A percentile compares a stretch with the other conserved stretches of the same genome.
Conservation (phyloP, 1,284 basidiomycete species). For the Agroathelia rolfsii region DNA sequence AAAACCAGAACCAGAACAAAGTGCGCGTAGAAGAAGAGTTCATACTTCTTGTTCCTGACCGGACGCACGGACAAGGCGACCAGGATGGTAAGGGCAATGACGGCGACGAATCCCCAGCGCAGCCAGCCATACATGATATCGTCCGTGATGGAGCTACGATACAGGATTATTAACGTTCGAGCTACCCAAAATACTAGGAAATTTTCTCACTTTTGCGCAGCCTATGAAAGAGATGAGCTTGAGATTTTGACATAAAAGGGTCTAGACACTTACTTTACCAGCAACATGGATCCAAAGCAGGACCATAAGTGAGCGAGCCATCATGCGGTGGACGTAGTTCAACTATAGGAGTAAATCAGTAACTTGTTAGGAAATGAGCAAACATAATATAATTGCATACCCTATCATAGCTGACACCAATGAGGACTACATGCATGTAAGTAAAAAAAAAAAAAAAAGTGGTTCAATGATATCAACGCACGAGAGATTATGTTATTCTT, state of each 20-base stretch:
- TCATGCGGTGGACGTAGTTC: constrained; percentile 42
- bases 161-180: too few species aligned
- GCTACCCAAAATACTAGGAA: too few species aligned
- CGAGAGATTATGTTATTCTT: constrained; percentile 56
- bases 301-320: constrained; percentile 35
- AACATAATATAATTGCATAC: constrained; percentile 15
- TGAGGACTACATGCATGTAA: constrained; percentile 29
- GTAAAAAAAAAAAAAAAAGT: not conserved
- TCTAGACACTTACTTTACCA: constrained; percentile 29
- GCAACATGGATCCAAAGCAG: constrained; percentile 42
- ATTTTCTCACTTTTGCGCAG: too few species aligned
- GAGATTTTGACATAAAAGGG: too few species aligned
- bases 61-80: constrained; percentile 31
- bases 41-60: constrained; percentile 34
- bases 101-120: constrained; percentile 28
- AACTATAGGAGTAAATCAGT: constrained; percentile 21
- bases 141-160: too few species aligned
- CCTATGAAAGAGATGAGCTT: too few species aligned
- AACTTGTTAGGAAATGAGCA: not conserved
- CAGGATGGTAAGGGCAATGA: constrained; percentile 27
- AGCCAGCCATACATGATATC: constrained; percentile 30
- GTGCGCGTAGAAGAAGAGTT: constrained; percentile 36
- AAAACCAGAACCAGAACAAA: constrained; percentile 30
- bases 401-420: constrained; percentile 52
- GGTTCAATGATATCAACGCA: too few species aligned